Evolutionary conservation across 2,329 filamentous ascomycete genomes (phyloP).

Genomic region (Ramichloridium luteum): DNA sequence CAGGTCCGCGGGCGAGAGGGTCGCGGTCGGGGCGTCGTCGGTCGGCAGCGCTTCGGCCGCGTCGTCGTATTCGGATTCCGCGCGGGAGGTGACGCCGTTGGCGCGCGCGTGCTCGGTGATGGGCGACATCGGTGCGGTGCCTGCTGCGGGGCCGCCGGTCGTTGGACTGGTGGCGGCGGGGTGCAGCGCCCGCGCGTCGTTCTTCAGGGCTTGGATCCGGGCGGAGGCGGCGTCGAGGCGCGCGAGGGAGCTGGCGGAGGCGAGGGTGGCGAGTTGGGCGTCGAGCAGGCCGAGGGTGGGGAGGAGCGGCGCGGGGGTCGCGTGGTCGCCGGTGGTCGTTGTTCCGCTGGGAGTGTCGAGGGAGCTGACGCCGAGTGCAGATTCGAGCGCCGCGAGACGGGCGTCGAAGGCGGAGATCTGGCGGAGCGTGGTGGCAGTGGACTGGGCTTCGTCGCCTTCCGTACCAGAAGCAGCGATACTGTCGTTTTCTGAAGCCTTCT

Average conservation of each 20-base stretch:
- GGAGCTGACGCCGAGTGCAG: conserved; percentile 64
- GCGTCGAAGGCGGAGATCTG: conserved; percentile 82
- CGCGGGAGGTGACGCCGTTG: conserved; percentile 2
- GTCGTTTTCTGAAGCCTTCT: not conserved
- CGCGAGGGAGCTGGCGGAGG: conserved; percentile 54
- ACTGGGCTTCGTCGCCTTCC: conserved; percentile 5
- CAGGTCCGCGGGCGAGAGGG: conserved; percentile 49
- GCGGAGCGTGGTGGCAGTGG: conserved; percentile 50
- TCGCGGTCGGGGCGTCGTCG: conserved; percentile 14
- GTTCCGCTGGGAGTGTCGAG: conserved; percentile 48
- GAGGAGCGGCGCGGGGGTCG: conserved; percentile 54
- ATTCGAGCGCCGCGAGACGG: conserved; percentile 67
- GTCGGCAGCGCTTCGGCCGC: conserved; percentile 24
- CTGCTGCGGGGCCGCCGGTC: not conserved
- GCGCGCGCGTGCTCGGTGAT: conserved; percentile 5
- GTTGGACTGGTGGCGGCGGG: conserved; percentile 18
- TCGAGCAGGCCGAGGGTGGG: conserved; percentile 72
- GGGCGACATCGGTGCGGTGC: conserved; percentile 3
- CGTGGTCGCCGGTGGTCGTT: conserved; percentile 30
- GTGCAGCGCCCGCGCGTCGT: conserved; percentile 55
- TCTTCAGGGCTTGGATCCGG: conserved; percentile 21
- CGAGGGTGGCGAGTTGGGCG: conserved; percentile 62
- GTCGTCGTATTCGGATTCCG: conserved; percentile 6
- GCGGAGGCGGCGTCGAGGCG: conserved; percentile 49
- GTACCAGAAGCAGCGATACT: not conserved